Evolutionary conservation across 164 flowering plant genomes (phyloP).

Genomic region (Macadamia integrifolia): DNA sequence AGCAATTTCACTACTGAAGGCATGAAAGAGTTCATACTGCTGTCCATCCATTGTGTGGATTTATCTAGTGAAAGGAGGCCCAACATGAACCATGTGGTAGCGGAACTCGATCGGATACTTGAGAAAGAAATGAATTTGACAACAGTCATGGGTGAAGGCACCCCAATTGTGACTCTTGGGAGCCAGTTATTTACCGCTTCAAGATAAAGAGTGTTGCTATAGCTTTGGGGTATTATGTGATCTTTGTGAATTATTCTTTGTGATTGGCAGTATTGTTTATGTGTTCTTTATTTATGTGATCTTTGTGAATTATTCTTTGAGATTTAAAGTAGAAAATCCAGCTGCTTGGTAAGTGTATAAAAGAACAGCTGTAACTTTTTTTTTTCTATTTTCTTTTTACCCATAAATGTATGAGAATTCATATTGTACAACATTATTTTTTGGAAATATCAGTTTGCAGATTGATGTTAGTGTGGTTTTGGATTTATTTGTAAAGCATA

Average conservation of each 20-base stretch:
- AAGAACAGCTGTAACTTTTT: constrained; percentile 47
- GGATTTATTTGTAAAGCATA: no score
- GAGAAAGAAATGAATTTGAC: constrained; percentile 82
- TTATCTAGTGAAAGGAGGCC: constrained; percentile 74
- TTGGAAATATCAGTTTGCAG: constrained; percentile 23
- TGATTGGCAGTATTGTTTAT: neutral
- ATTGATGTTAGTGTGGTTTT: constrained; percentile 15
- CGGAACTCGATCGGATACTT: constrained; percentile 64
- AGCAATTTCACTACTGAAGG: constrained; percentile 76
- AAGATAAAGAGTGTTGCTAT: constrained; percentile 24
- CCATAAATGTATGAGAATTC: constrained; percentile 20
- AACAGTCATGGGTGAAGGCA: constrained; percentile 77
- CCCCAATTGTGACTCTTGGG: constrained; percentile 72
- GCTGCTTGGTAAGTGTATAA: constrained; percentile 82
- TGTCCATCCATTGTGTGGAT: constrained; percentile 51
- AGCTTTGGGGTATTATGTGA: neutral
- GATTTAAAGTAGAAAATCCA: constrained; percentile 25
- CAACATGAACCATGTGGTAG: constrained; percentile 55
- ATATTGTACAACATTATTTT: constrained; percentile 12
- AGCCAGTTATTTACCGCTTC: constrained; percentile 68
- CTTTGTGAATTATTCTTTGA: constrained; percentile 18
- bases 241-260: constrained; percentile 17
- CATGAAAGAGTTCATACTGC: constrained; percentile 57
- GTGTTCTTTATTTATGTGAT: neutral
- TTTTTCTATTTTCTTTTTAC: constrained; percentile 14